Evolutionary conservation across 2,329 filamentous ascomycete genomes (phyloP).

Genomic region (Tolypocladium tropicale): DNA sequence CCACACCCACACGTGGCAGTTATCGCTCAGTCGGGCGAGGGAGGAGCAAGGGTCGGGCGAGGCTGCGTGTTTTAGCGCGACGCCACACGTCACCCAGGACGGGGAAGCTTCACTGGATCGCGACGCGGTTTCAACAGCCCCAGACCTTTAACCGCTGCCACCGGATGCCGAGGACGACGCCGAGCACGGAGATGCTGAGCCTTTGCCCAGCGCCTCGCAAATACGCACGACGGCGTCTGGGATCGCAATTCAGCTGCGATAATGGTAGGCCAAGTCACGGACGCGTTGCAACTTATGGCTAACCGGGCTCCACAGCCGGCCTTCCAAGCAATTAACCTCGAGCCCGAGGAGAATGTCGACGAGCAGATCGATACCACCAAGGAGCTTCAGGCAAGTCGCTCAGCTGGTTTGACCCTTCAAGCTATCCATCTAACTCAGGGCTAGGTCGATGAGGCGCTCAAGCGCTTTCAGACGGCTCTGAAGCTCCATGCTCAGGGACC

Average conservation of each 20-base stretch:
- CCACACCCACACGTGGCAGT: not conserved
- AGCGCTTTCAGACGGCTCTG: slow-evolving; percentile 83
- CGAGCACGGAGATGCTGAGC: not conserved
- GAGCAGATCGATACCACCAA: slow-evolving; percentile 92
- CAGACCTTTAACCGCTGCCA: not conserved
- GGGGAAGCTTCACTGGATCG: not conserved
- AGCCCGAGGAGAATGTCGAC: slow-evolving; percentile 81
- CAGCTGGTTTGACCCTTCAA: rapidly evolving
- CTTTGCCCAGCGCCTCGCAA: not conserved
- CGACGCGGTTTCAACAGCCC: not conserved
- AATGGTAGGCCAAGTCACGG: not conserved
- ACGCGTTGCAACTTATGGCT: not conserved
- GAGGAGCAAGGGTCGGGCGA: not conserved
- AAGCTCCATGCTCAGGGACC: slow-evolving; percentile 87
- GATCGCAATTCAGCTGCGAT: not conserved
- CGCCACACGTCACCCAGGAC: not conserved
- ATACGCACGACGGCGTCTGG: not conserved
- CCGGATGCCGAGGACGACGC: not conserved
- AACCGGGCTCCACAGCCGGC: slow-evolving; percentile 33
- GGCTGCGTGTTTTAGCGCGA: not conserved
- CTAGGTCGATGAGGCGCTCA: slow-evolving; percentile 87
- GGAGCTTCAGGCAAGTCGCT: slow-evolving; percentile 60
- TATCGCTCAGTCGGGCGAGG: not conserved
- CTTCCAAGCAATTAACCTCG: slow-evolving; percentile 87
- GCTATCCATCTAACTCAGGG: not conserved